Conservation (phyloP, 2,329 filamentous ascomycete species). For the Sporothrix mexicana region DNA sequence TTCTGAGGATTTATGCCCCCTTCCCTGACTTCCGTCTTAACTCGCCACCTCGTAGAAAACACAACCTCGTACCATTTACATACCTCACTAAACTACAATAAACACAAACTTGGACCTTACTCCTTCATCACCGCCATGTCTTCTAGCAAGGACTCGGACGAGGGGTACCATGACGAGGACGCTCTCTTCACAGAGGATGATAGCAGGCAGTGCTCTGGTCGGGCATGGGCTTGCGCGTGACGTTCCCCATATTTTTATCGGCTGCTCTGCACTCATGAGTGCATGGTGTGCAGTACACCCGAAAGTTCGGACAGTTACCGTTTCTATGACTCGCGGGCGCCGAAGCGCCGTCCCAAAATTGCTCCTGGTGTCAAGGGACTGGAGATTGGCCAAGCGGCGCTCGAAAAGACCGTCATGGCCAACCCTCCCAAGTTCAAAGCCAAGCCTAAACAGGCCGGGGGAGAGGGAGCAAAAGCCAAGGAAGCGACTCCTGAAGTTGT, state of each 20-base stretch:
- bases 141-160: neutral
- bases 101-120: no score
- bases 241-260: constrained; percentile 23
- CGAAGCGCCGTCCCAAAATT: constrained; percentile 15
- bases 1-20: no score
- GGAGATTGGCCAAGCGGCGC: constrained; percentile 3
- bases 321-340: constrained; percentile 32
- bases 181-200: no score
- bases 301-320: constrained; percentile 12
- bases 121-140: neutral
- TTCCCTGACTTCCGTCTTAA: no score
- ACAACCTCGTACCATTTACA: no score
- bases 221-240: constrained; percentile 23
- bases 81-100: no score
- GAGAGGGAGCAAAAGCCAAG: neutral
- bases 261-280: constrained; percentile 28
- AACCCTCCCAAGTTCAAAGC: no score
- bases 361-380: constrained; percentile 17
- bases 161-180: no score
- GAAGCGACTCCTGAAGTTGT: neutral
- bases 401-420: neutral
- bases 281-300: constrained; percentile 30
- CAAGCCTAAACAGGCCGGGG: no score
- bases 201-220: constrained; percentile 25
- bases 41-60: no score